Base-by-base conservation (phyloP, 2,329 filamentous ascomycete species). In the Botryosphaeria dothidea region DNA sequence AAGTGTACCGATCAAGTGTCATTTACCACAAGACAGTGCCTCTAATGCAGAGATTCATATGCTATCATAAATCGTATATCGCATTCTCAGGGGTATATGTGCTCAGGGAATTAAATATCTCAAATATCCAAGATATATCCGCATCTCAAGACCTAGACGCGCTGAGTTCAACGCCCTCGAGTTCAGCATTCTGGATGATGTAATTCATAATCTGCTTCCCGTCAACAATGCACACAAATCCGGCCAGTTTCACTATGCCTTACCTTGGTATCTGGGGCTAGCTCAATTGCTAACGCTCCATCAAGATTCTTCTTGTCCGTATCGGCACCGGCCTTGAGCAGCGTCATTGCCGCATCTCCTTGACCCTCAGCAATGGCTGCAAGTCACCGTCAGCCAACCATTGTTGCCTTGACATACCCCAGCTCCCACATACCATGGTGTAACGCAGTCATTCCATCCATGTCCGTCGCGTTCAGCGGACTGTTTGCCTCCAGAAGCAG, bases 201-300 rank as follows among this genome's bases (percentile, higher is more conserved):
- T 91, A 97, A 66, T 85, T 87, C 69, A 25, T 69, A 38, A 68
- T 67, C 49, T 62, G 41, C 45, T 58, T 45, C 27, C 17, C 1
- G 45, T 65, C 36, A 65, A 54, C 43, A 29, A 9, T 7, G 9
- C 21, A 29, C 2, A 15, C 9, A 17, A 8, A 36, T 23, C 2
- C 19, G 7, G 23, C 3, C n/a, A 41, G 19, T 3, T 5, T 23
- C 15, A 25, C 4, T 21, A 62, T 13, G 15, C 23, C 83, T 68
- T 77, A 93, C 92, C 82, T 94, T 94, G 64, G 84, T 86, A 79
- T 97, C 93, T 1, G 95, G 95, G 11, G 92, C 92, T 64, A 97
- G 80, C 68, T 96, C 90, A 66, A 98, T 83, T 7, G 95, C 87
- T 64, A 92, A 73, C 68, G 81, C 83, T 1, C 90, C 93, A 67